Percentiles rank a stretch among this genome's conserved stretches.
These are phyloP conservation scores for Fusarium austroafricanum DNA, from an alignment of 2,329 filamentous ascomycete genomes.

Conservation along the genomic window DNA sequence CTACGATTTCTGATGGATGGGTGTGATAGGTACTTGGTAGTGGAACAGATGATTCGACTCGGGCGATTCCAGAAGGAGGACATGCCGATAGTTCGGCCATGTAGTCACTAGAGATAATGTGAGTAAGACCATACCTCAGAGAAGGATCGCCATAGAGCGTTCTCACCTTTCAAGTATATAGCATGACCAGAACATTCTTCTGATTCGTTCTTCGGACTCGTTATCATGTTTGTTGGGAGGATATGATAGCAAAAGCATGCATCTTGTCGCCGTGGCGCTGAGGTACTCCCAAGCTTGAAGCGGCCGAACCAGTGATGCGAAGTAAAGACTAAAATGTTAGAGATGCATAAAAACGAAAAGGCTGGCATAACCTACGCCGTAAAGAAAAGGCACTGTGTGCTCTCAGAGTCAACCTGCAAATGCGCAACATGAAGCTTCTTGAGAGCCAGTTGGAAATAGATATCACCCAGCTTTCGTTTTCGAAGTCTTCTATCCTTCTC, in stretches of 20 bases:
- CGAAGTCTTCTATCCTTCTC: constrained; percentile 48
- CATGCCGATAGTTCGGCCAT: constrained; percentile 64
- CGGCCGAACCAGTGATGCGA: constrained; percentile 61
- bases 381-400: constrained; percentile 63
- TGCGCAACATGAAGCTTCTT: constrained; percentile 60
- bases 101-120: constrained; percentile 55
- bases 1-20: constrained; percentile 52
- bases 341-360: rapidly evolving
- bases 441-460: constrained; percentile 60
- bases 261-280: constrained; percentile 61
- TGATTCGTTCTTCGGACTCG: constrained; percentile 60
- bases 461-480: constrained; percentile 53
- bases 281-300: constrained; percentile 66
- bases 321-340: constrained; percentile 53
- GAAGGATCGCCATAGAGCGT: rapidly evolving
- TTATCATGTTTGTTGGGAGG: constrained; percentile 48
- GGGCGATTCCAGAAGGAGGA: constrained; percentile 62
- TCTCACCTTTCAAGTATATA: constrained; percentile 63
- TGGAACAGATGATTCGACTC: constrained; percentile 62
- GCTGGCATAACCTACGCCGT: constrained; percentile 53
- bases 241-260: constrained; percentile 61
- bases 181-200: constrained; percentile 66
- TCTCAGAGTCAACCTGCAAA: constrained; percentile 58
- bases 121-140: too few species aligned
- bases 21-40: constrained; percentile 61